These are phyloP conservation scores for Calonectria crousiana DNA, from an alignment of 2,329 filamentous ascomycete species.

Conservation along the genomic window DNA sequence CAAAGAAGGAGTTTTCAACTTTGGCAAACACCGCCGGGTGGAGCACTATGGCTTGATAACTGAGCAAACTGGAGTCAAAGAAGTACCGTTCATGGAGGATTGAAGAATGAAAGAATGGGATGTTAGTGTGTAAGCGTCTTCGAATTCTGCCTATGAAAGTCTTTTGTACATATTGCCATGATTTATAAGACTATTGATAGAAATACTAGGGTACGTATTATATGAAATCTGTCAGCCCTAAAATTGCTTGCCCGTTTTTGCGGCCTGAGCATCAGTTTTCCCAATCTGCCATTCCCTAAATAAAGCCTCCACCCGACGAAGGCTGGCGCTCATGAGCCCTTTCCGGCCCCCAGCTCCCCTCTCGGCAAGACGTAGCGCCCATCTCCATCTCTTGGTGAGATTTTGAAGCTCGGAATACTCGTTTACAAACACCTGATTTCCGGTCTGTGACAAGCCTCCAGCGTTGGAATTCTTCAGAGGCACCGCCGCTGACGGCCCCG, in stretches of 20 bases:
- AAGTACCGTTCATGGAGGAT: not conserved
- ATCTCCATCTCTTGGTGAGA: not conserved
- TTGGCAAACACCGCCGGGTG: not conserved
- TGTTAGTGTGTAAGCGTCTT: not conserved
- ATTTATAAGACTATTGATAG: not conserved
- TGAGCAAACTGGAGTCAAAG: not conserved
- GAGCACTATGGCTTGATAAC: not conserved
- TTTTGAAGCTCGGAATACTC: not conserved
- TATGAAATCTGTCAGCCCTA: not conserved
- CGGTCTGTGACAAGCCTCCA: not conserved
- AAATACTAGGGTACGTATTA: not conserved
- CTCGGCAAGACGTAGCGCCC: not conserved
- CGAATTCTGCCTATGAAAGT: too few relatives aligned
- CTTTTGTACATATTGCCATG: not conserved
- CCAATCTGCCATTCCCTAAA: not conserved
- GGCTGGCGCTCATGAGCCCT: not conserved
- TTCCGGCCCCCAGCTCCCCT: not conserved
- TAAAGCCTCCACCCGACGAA: not conserved
- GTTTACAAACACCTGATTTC: not conserved
- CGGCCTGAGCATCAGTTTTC: not conserved
- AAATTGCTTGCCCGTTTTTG: not conserved
- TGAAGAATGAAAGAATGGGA: not conserved
- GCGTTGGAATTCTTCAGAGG: not conserved
- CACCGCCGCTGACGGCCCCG: not conserved
- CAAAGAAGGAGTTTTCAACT: conserved; percentile 16